A percentile compares a stretch with the other conserved stretches of the same genome.
Evolutionary conservation across 2,329 filamentous ascomycete species (phyloP).

Genomic region (Colletotrichum filicis): DNA sequence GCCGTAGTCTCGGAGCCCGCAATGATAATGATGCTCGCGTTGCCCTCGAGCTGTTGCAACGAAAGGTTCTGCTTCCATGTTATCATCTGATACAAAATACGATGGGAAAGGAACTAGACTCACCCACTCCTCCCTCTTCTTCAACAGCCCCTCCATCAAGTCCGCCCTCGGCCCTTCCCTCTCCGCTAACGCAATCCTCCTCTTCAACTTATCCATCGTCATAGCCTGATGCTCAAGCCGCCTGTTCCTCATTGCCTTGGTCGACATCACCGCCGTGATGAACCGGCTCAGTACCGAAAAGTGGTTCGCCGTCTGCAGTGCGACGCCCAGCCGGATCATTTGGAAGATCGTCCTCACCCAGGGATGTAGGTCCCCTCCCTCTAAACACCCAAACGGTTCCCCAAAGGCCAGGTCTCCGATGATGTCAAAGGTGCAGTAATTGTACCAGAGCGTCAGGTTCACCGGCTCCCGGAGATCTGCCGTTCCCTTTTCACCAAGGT

Average conservation of each 20-base stretch:
- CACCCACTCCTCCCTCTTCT: conserved; percentile 33
- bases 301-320: conserved; percentile 21
- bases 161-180: conserved; percentile 8
- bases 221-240: background rate
- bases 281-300: conserved; percentile 3
- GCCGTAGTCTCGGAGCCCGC: conserved; percentile 50
- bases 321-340: conserved; percentile 1
- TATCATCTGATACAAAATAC: background rate
- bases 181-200: conserved; percentile 32
- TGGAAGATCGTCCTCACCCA: conserved; percentile 26
- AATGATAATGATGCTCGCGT: conserved; percentile 37
- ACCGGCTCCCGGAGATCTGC: background rate
- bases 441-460: conserved; percentile 42
- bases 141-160: conserved; percentile 36
- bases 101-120: background rate
- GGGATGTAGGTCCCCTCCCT: conserved; percentile 33
- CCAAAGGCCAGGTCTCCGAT: conserved; percentile 44
- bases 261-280: conserved; percentile 13
- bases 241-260: background rate
- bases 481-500: background rate
- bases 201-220: conserved; percentile 25
- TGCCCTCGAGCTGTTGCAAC: conserved; percentile 32
- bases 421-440: conserved; percentile 44
- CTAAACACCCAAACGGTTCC: conserved; percentile 42
- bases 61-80: conserved; percentile 6